phyloP scores from a whole-genome alignment of 768 basidiomycete species.

The Termitomyces sp. region DNA sequence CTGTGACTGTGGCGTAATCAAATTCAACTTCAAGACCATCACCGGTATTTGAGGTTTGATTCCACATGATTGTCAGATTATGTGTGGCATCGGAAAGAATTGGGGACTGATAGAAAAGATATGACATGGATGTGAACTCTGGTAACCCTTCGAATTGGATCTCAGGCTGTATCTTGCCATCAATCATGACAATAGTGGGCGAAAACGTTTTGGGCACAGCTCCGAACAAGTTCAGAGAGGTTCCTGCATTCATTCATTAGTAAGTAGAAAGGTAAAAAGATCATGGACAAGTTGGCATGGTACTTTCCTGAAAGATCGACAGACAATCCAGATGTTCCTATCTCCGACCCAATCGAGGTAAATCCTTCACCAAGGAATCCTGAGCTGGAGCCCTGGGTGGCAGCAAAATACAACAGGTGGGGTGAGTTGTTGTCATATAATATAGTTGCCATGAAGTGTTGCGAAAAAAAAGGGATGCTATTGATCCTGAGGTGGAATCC shows the following conservation, averaged over 20 bases:
- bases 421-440: no score
- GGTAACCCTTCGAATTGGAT: no score
- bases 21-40: no score
- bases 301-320: neutral
- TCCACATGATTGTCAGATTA: neutral
- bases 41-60: no score
- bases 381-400: no score
- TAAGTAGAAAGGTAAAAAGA: neutral
- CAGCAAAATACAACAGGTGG: neutral
- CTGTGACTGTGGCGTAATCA: neutral
- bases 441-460: no score
- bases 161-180: neutral
- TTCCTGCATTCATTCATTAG: neutral
- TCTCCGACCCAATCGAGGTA: neutral
- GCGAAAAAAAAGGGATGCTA: no score
- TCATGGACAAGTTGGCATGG: neutral
- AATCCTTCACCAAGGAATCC: neutral
- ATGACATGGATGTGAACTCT: no score
- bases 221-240: neutral
- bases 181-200: neutral
- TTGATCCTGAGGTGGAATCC: no score
- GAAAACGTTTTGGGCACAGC: no score
- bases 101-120: neutral
- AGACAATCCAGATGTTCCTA: neutral
- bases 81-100: neutral